phyloP scores from a whole-genome alignment of 495 filamentous ascomycete genomes.

The Hypoxylon lienhwacheense region DNA sequence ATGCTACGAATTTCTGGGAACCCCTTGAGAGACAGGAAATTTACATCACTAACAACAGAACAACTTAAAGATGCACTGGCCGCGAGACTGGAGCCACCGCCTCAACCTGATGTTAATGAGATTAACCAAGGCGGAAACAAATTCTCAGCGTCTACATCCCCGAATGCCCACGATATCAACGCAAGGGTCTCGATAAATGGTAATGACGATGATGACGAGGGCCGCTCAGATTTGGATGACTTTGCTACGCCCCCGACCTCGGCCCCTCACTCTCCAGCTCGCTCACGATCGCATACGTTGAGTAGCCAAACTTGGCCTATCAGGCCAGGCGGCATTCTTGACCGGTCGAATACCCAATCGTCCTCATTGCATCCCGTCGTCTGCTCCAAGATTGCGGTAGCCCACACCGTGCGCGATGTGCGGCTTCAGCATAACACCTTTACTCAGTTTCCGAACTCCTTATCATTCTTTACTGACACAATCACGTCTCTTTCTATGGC shows the following conservation, averaged over 20 bases:
- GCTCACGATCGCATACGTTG: slow-evolving; percentile 46
- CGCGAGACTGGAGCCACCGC: slow-evolving; percentile 64
- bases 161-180: background rate
- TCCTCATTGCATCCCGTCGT: slow-evolving; percentile 56
- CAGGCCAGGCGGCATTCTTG: slow-evolving; percentile 70
- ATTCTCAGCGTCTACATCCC: slow-evolving; percentile 1
- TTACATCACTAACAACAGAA: slow-evolving; percentile 74
- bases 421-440: slow-evolving; percentile 78
- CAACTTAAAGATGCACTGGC: slow-evolving; percentile 79
- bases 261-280: slow-evolving; percentile 48
- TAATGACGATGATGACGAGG: slow-evolving; percentile 43
- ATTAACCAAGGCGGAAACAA: slow-evolving; percentile 35
- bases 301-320: slow-evolving; percentile 59
- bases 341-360: slow-evolving; percentile 67
- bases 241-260: slow-evolving; percentile 58
- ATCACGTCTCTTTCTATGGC: slow-evolving; percentile 77
- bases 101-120: slow-evolving; percentile 25
- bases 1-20: slow-evolving; percentile 80
- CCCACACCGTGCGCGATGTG: slow-evolving; percentile 54
- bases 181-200: slow-evolving; percentile 3
- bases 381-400: slow-evolving; percentile 52
- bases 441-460: slow-evolving; percentile 64
- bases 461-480: slow-evolving; percentile 66
- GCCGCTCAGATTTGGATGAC: slow-evolving; percentile 71
- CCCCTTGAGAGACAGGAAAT: slow-evolving; percentile 82